Conservation (phyloP, 176 grass and related monocot genomes). For the Bromus sterilis region DNA sequence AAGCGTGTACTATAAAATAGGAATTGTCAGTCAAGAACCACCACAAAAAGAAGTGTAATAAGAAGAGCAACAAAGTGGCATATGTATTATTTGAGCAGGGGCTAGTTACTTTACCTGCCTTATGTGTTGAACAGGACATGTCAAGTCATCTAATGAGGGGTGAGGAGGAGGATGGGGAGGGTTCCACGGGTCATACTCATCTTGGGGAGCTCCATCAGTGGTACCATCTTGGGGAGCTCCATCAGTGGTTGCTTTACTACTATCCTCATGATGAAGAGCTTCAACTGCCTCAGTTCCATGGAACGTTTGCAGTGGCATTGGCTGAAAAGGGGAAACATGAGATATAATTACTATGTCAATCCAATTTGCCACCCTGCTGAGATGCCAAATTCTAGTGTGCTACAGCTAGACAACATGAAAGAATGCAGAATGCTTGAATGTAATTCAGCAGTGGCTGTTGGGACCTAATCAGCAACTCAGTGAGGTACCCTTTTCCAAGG, state of each 20-base stretch:
- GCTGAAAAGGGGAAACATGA: background rate
- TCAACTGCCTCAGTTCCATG: background rate
- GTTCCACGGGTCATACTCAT: constrained; percentile 11
- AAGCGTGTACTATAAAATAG: background rate
- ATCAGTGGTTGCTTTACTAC: background rate
- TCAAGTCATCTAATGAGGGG: background rate
- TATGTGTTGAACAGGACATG: background rate
- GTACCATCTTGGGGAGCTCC: background rate
- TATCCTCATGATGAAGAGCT: background rate
- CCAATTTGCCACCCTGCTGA: background rate
- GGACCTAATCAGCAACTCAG: background rate
- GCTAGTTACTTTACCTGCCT: background rate
- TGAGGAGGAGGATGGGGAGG: constrained; percentile 8
- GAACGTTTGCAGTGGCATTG: background rate
- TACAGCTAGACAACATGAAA: background rate
- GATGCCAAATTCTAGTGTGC: background rate
- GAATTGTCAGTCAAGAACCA: background rate
- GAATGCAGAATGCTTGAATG: background rate
- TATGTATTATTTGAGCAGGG: background rate
- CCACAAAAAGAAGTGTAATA: background rate
- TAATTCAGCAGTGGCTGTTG: background rate
- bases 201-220: background rate
- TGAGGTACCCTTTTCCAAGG: background rate
- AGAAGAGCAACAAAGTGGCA: background rate
- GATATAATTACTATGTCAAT: background rate